Evolutionary conservation across 768 basidiomycete genomes (phyloP).

Genomic region (Imleria badia): DNA sequence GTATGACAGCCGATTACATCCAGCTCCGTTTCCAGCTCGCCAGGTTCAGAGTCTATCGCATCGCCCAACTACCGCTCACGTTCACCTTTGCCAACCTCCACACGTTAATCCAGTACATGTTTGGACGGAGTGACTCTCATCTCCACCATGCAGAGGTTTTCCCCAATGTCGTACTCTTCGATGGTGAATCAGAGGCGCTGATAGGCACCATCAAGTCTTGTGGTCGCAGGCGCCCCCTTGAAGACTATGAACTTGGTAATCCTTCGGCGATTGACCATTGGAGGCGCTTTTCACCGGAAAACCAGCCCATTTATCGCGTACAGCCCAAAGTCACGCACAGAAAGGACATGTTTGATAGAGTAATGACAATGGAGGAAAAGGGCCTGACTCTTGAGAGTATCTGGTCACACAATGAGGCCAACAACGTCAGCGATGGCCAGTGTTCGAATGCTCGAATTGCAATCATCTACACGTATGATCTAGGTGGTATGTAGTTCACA

Average conservation of each 20-base stretch:
- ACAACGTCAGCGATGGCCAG: conserved; percentile 25
- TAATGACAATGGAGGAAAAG: conserved; percentile 23
- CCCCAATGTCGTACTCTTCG: conserved; percentile 21
- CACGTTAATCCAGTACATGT: conserved; percentile 29
- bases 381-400: conserved; percentile 23
- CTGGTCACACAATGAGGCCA: conserved; percentile 20
- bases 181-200: conserved; percentile 1
- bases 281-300: conserved; percentile 12
- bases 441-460: conserved; percentile 23
- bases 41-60: conserved; percentile 26
- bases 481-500: conserved; percentile 8
- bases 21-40: conserved; percentile 32
- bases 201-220: conserved; percentile 23
- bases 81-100: conserved; percentile 34
- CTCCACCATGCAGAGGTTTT: conserved; percentile 23
- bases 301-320: conserved; percentile 20
- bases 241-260: conserved; percentile 16
- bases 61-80: conserved; percentile 25
- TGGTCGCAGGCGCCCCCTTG: conserved; percentile 17
- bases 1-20: conserved; percentile 19
- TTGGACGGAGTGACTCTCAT: conserved; percentile 32
- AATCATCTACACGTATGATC: conserved; percentile 27
- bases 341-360: conserved; percentile 4
- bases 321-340: conserved; percentile 6
- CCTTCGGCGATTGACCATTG: conserved; percentile 7